phyloP scores from a whole-genome alignment of 2,329 filamentous ascomycete species.

The Epichloe aotearoae region DNA sequence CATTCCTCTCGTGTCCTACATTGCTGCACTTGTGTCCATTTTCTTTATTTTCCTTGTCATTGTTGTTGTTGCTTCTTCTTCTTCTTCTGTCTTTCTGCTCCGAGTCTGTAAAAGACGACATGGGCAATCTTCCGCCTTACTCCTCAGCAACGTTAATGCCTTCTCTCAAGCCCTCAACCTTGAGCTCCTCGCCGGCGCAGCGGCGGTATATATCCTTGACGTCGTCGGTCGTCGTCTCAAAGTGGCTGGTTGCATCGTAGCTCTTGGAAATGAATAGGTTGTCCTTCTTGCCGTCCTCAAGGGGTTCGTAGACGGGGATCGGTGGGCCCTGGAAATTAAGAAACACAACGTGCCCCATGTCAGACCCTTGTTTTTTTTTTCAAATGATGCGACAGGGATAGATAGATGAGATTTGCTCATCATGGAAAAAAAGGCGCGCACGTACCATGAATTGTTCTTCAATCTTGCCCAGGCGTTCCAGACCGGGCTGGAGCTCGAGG shows the following conservation, averaged over 20 bases:
- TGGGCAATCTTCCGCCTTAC: conserved; percentile 19
- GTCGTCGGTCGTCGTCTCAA: conserved; percentile 84
- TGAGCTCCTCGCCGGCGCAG: conserved; percentile 70
- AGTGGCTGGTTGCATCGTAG: conserved; percentile 96
- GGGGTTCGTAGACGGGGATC: conserved; percentile 86
- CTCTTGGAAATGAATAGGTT: conserved; percentile 97
- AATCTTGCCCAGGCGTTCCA: conserved; percentile 82
- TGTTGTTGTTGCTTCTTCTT: neutral
- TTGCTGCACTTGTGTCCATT: neutral
- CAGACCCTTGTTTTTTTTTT: neutral
- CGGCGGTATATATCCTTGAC: conserved; percentile 87
- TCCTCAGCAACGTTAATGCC: conserved; percentile 62
- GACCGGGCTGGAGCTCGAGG: conserved; percentile 80
- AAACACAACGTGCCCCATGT: neutral
- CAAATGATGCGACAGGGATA: neutral
- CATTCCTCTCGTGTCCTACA: neutral
- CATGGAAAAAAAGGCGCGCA: neutral
- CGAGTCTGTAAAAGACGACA: neutral
- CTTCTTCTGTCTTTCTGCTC: neutral
- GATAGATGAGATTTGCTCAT: neutral
- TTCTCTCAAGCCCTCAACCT: conserved; percentile 77
- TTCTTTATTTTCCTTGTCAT: neutral
- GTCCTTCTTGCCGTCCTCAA: conserved; percentile 70
- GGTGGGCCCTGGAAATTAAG: conserved; percentile 47
- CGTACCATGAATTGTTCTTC: conserved; percentile 92